Conservation (phyloP, 2,329 filamentous ascomycete species). For the Xylariales sp. region DNA sequence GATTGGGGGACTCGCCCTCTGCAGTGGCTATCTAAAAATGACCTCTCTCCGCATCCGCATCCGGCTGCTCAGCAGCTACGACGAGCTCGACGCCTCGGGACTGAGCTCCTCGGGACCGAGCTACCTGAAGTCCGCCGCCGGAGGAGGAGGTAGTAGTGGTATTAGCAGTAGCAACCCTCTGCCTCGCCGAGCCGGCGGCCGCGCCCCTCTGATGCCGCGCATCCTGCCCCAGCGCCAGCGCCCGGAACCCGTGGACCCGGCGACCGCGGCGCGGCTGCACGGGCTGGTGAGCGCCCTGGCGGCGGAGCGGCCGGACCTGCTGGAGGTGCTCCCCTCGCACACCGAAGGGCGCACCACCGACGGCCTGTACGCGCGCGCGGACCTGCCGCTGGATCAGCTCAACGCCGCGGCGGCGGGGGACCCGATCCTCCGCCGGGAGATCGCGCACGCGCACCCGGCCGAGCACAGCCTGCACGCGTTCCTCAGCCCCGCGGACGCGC, state of each 20-base stretch:
- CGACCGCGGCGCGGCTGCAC: conserved; percentile 1
- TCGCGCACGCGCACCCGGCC: conserved; percentile 3
- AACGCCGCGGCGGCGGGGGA: conserved; percentile 1
- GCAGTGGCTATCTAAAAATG: conserved; percentile 4
- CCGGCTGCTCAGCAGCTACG: background rate
- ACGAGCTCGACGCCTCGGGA: background rate
- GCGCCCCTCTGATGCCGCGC: conserved; percentile 3
- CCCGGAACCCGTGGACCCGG: background rate
- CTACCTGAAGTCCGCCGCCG: no score
- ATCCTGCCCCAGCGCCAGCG: conserved; percentile 5
- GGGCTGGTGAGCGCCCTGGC: conserved; percentile 1
- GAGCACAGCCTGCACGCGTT: conserved; percentile 2
- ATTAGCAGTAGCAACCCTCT: no score
- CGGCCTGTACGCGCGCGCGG: background rate
- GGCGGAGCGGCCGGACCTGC: background rate
- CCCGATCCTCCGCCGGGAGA: conserved; percentile 1
- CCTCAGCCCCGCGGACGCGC: background rate
- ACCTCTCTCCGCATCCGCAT: conserved; percentile 2
- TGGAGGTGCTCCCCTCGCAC: conserved; percentile 2
- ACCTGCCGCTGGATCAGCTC: background rate
- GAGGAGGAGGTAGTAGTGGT: no score
- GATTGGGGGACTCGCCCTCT: no score
- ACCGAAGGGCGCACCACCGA: conserved; percentile 5
- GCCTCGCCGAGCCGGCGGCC: background rate
- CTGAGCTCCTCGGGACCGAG: background rate